Evolutionary conservation across 2,329 filamentous ascomycete species (phyloP).

Genomic region (Simplicillium aogashimaense): DNA sequence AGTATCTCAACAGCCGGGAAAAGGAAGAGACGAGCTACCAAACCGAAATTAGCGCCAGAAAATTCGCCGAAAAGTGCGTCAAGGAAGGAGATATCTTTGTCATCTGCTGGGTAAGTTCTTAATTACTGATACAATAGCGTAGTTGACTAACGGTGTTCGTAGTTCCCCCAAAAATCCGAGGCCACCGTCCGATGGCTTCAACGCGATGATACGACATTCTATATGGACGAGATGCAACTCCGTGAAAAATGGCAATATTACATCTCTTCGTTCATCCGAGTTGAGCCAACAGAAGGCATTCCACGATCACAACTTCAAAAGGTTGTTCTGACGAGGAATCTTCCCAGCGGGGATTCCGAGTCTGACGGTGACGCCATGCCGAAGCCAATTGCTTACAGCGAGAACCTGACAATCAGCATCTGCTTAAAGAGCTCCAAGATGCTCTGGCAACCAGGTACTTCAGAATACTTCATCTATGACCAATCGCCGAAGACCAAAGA

Average conservation of each 20-base stretch:
- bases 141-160: slow-evolving; percentile 23
- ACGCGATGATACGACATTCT: slow-evolving; percentile 66
- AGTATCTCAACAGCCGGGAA: slow-evolving; percentile 74
- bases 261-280: slow-evolving; percentile 80
- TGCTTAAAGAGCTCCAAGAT: slow-evolving; percentile 73
- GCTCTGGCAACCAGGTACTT: slow-evolving; percentile 61
- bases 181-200: slow-evolving; percentile 64
- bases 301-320: slow-evolving; percentile 54
- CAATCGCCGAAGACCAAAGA: slow-evolving; percentile 59
- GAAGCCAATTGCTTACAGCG: slow-evolving; percentile 51
- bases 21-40: slow-evolving; percentile 82
- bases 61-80: slow-evolving; percentile 83
- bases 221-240: slow-evolving; percentile 78
- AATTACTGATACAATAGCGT: not conserved
- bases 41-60: slow-evolving; percentile 80
- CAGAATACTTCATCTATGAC: slow-evolving; percentile 65
- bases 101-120: slow-evolving; percentile 71
- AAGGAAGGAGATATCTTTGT: slow-evolving; percentile 91
- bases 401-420: slow-evolving; percentile 62
- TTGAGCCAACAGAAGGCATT: slow-evolving; percentile 80
- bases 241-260: slow-evolving; percentile 90
- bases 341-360: slow-evolving; percentile 51
- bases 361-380: slow-evolving; percentile 54
- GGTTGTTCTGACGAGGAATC: slow-evolving; percentile 61
- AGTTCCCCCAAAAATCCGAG: slow-evolving; percentile 59